These are phyloP conservation scores for Coemansia sp. DNA, from an alignment of 192 early-diverging fungal genomes.

Conservation along the genomic window DNA sequence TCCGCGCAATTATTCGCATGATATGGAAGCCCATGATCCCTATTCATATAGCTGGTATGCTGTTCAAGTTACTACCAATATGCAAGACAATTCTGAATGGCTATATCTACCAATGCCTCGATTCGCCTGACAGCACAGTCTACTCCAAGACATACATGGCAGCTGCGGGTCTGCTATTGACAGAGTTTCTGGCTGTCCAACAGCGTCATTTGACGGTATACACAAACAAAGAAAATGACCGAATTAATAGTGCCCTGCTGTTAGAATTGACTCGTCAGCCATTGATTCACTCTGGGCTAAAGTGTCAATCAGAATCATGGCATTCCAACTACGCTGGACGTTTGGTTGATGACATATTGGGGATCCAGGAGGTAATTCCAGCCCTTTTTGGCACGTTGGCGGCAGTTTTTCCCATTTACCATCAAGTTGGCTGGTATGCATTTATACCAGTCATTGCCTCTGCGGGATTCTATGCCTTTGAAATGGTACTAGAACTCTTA, in stretches of 20 bases:
- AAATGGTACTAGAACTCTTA: not conserved
- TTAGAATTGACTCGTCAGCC: not conserved
- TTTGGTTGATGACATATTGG: not conserved
- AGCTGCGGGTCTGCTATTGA: not conserved
- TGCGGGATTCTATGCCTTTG: not conserved
- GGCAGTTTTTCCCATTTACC: not conserved
- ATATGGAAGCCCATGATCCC: slow-evolving; percentile 45
- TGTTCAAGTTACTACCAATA: slow-evolving; percentile 11
- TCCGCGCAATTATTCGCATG: slow-evolving; percentile 41
- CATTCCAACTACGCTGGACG: not conserved
- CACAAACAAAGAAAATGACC: not conserved
- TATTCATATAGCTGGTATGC: slow-evolving; percentile 12
- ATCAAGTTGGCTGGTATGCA: not conserved
- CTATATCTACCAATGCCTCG: slow-evolving; percentile 31
- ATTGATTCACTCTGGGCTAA: not conserved
- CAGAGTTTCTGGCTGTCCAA: not conserved
- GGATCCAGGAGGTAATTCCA: not conserved
- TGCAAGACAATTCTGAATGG: slow-evolving; percentile 6
- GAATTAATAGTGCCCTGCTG: not conserved
- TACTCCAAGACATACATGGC: slow-evolving; percentile 16
- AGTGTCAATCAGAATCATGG: not conserved
- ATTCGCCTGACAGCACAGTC: slow-evolving; percentile 4
- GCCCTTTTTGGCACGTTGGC: not conserved
- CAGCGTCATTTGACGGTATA: not conserved
- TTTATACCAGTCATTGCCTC: not conserved